phyloP scores from a whole-genome alignment of 495 filamentous ascomycete genomes.

The Hypoxylon trugodes region DNA sequence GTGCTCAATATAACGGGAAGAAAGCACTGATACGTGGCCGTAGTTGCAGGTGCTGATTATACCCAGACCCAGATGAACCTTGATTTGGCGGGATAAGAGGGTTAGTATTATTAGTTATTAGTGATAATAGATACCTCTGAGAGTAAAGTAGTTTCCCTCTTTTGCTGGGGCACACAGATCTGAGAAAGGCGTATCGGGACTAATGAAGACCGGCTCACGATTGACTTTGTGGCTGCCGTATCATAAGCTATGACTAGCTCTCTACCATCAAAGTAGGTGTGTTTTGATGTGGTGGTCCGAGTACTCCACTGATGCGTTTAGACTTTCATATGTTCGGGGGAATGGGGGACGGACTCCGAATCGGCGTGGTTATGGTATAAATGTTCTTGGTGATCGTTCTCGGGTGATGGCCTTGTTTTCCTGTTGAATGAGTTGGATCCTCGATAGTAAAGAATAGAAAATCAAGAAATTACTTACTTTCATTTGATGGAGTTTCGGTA shows the following conservation, averaged over 20 bases:
- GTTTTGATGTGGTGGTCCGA: constrained; percentile 12
- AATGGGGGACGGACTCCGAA: constrained; percentile 31
- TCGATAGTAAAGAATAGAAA: no score
- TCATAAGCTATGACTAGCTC: constrained; percentile 8
- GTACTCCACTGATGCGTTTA: constrained; percentile 9
- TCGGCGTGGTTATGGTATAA: neutral
- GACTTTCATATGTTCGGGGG: constrained; percentile 21
- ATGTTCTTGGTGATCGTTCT: neutral
- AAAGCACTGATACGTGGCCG: neutral
- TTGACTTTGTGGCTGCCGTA: constrained; percentile 32
- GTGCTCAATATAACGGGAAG: neutral
- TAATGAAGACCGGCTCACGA: constrained; percentile 14
- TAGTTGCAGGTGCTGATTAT: neutral
- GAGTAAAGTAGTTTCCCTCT: neutral
- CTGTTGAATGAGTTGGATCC: no score
- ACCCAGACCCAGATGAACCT: constrained; percentile 22
- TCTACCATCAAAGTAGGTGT: neutral
- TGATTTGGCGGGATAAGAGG: constrained; percentile 17
- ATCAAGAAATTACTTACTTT: no score
- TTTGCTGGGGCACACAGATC: neutral
- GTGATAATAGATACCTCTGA: neutral
- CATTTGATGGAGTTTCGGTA: no score
- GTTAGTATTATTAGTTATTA: neutral
- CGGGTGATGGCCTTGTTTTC: neutral
- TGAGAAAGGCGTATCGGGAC: constrained; percentile 15